Base-by-base conservation (phyloP, 1,284 basidiomycete genomes). In the Coniferiporia weirii region DNA sequence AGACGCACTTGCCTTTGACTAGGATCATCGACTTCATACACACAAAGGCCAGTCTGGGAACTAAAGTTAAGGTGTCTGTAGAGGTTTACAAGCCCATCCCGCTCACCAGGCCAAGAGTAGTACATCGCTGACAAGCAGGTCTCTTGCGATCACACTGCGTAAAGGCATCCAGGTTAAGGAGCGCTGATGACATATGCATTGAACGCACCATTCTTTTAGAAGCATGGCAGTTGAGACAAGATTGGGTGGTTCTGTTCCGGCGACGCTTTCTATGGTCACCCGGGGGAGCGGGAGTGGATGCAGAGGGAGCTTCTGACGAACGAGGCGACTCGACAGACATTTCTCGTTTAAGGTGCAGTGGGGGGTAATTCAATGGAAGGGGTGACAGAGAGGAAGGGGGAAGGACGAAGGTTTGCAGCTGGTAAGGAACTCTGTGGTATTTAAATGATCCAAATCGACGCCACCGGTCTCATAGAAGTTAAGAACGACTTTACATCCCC, bases 1-100 rank as follows among this genome's bases (percentile, higher is more conserved):
- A n/a, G 46, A 34, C 47, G 54, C 12, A 56, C 63, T 12, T 51
- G 78, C 74, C 77, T 72, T 74, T 84, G 76, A 69, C 75, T 82
- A 7, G 85, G 84, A 67, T 92, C 88, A 67, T 91, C 90, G 3
- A 92, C 83, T 69, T 93, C 89, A 66, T 92, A 93, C 9, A 92
- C 85, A 69, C 90, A 93, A 2, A 90, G 77, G 1, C 89, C 89
- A 32, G 89, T 92, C 85, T 90, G 64, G 45, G 49, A 43, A 27
- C 9, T 6, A 45, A 40, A 5, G 36, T 53, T 51, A 50, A 43
- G 53, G 49, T 60, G 52, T 34, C 19, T 22, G 54, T 45, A 22
- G 22, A 32, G 19, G 34, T n/a, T 34, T n/a, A 9, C 51, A 53
- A 22, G 55, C 17, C 27, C 49, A n/a, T 49, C 12, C 10, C 15